These are phyloP conservation scores for Cladosporium phlei DNA, from an alignment of 2,329 filamentous ascomycete genomes.

Conservation along the genomic window DNA sequence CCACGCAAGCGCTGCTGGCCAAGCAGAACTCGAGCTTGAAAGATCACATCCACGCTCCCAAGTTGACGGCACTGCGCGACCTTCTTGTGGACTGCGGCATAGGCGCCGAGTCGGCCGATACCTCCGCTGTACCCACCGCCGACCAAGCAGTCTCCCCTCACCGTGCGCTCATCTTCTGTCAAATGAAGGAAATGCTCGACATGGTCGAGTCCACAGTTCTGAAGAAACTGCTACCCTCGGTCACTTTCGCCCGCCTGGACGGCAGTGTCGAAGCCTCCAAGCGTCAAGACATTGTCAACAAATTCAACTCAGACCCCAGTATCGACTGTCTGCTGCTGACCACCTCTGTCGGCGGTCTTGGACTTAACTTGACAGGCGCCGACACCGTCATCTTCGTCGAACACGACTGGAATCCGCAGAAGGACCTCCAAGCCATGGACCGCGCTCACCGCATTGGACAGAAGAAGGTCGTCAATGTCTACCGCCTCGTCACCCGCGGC, in stretches of 20 bases:
- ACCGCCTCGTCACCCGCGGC: conserved; percentile 89
- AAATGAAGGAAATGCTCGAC: conserved; percentile 99
- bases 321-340: conserved; percentile 93
- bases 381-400: conserved; percentile 99
- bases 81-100: conserved; percentile 98
- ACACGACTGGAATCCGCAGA: conserved; percentile 99
- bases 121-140: conserved; percentile 49
- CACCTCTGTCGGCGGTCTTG: conserved; percentile 89
- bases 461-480: conserved; percentile 99
- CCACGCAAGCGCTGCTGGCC: conserved; percentile 74
- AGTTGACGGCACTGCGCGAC: conserved; percentile 83
- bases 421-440: conserved; percentile 98
- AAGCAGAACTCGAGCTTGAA: conserved; percentile 76
- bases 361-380: conserved; percentile 90
- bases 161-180: conserved; percentile 92
- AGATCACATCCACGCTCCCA: conserved; percentile 84
- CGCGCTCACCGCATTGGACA: conserved; percentile 96
- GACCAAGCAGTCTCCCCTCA: conserved; percentile 88
- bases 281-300: conserved; percentile 96
- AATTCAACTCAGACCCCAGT: conserved; percentile 95
- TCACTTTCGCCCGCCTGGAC: conserved; percentile 91
- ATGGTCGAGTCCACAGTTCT: conserved; percentile 96
- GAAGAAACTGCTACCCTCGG: conserved; percentile 82
- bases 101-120: conserved; percentile 60
- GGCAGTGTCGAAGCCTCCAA: conserved; percentile 88